Conservation (phyloP, 164 flowering plant species). For the Kalanchoe fedtschenkoi region DNA sequence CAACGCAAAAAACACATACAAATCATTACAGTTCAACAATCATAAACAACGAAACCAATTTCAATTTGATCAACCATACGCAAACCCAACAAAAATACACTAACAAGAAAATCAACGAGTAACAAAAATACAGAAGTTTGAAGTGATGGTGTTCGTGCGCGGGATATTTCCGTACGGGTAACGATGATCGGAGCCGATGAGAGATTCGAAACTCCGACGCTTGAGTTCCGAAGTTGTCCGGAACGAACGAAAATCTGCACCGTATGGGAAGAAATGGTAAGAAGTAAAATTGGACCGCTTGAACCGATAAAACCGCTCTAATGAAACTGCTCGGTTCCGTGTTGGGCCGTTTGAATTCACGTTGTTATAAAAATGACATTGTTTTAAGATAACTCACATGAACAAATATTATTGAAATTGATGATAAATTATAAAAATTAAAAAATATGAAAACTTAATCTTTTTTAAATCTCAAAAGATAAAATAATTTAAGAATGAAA, state of each 20-base stretch:
- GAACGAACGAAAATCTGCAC: background rate
- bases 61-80: too few relatives aligned
- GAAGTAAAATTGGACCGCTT: background rate
- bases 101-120: background rate
- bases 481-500: too few relatives aligned
- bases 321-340: too few relatives aligned
- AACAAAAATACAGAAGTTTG: background rate
- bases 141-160: background rate
- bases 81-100: background rate
- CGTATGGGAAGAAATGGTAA: background rate
- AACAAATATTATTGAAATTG: too few relatives aligned
- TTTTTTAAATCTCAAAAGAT: too few relatives aligned
- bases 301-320: too few relatives aligned
- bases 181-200: constrained; percentile 3
- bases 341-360: too few relatives aligned
- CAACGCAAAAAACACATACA: background rate
- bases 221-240: background rate
- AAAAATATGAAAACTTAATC: too few relatives aligned
- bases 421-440: too few relatives aligned
- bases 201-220: background rate
- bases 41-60: too few relatives aligned
- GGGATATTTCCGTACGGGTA: background rate
- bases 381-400: too few relatives aligned
- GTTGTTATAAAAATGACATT: too few relatives aligned
- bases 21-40: background rate